Evolutionary conservation across 768 basidiomycete species (phyloP).

Genomic region (Lyophyllum decastes): DNA sequence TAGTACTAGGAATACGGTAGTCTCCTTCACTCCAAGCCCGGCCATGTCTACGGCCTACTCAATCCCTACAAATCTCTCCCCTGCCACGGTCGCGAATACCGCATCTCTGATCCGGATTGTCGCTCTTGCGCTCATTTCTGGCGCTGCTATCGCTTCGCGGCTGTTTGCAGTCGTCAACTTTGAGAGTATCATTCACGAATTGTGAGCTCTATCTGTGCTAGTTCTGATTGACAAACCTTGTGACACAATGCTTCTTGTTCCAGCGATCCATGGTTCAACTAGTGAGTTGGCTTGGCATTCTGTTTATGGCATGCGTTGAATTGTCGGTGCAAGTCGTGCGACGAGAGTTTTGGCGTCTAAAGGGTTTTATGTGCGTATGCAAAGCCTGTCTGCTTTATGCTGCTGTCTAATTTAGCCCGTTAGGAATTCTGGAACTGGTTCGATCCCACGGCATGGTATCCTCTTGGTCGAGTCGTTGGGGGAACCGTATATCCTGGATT

Average conservation of each 20-base stretch:
- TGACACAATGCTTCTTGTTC: slow-evolving; percentile 11
- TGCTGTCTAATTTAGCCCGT: not conserved
- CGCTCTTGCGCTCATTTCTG: slow-evolving; percentile 88
- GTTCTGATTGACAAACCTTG: not conserved
- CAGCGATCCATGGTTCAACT: slow-evolving; percentile 99
- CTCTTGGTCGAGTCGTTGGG: slow-evolving; percentile 96
- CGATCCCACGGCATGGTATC: slow-evolving; percentile 99
- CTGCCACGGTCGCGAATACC: slow-evolving; percentile 80
- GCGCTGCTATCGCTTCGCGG: slow-evolving; percentile 92
- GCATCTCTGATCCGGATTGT: slow-evolving; percentile 88
- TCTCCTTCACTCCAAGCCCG: slow-evolving; percentile 20
- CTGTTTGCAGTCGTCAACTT: slow-evolving; percentile 97
- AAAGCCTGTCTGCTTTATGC: not conserved
- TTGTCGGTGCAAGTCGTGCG: slow-evolving; percentile 66
- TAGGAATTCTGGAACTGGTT: slow-evolving; percentile 99
- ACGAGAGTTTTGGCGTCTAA: slow-evolving; percentile 87
- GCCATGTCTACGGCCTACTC: slow-evolving; percentile 77
- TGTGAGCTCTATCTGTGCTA: slow-evolving; percentile 55
- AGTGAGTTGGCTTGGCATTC: slow-evolving; percentile 55
- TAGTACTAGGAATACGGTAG: slow-evolving; percentile 16
- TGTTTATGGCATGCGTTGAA: slow-evolving; percentile 13
- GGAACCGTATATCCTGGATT: slow-evolving; percentile 98
- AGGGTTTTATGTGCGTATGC: slow-evolving; percentile 85
- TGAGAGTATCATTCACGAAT: slow-evolving; percentile 99
- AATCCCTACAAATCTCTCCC: slow-evolving; percentile 69